These are phyloP conservation scores for Coleophoma crateriformis DNA, from an alignment of 2,329 filamentous ascomycete genomes.

Conservation along the genomic window DNA sequence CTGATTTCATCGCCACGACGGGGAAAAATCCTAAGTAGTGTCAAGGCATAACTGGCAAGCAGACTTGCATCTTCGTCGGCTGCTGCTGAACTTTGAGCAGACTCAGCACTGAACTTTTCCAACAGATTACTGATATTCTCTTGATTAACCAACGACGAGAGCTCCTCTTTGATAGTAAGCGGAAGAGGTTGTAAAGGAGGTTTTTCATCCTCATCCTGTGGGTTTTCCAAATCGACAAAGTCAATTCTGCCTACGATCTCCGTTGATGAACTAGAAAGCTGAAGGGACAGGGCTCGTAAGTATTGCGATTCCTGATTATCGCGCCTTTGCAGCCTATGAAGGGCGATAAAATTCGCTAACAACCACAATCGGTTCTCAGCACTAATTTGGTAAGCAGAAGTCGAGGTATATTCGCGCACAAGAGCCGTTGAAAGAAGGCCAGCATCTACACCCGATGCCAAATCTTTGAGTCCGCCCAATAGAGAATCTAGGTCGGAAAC, in stretches of 20 bases:
- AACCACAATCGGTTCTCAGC: slow-evolving; percentile 50
- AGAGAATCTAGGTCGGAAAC: slow-evolving; percentile 19
- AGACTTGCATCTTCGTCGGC: slow-evolving; percentile 55
- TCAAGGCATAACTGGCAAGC: slow-evolving; percentile 81
- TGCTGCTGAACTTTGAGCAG: slow-evolving; percentile 16
- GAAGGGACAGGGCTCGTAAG: slow-evolving; percentile 46
- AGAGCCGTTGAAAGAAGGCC: slow-evolving; percentile 20
- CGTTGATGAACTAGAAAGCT: slow-evolving; percentile 44
- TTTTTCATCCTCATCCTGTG: slow-evolving; percentile 15
- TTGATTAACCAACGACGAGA: slow-evolving; percentile 69
- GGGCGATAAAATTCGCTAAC: slow-evolving; percentile 59
- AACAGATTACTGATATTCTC: slow-evolving; percentile 57
- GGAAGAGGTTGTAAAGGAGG: slow-evolving; percentile 28
- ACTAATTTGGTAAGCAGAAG: slow-evolving; percentile 13
- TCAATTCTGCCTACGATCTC: slow-evolving; percentile 44
- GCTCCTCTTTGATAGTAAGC: slow-evolving; percentile 57
- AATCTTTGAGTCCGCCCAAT: slow-evolving; percentile 14
- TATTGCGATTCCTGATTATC: slow-evolving; percentile 33
- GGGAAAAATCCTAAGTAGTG: slow-evolving; percentile 81
- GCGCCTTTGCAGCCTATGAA: slow-evolving; percentile 37
- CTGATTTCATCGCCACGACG: slow-evolving; percentile 78
- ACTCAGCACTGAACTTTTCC: slow-evolving; percentile 23
- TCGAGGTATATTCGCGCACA: slow-evolving; percentile 14
- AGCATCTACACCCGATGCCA: slow-evolving; percentile 19
- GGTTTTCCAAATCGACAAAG: slow-evolving; percentile 23